These are phyloP conservation scores for Platanus orientalis DNA, from an alignment of 164 flowering plant genomes.

Conservation along the genomic window DNA sequence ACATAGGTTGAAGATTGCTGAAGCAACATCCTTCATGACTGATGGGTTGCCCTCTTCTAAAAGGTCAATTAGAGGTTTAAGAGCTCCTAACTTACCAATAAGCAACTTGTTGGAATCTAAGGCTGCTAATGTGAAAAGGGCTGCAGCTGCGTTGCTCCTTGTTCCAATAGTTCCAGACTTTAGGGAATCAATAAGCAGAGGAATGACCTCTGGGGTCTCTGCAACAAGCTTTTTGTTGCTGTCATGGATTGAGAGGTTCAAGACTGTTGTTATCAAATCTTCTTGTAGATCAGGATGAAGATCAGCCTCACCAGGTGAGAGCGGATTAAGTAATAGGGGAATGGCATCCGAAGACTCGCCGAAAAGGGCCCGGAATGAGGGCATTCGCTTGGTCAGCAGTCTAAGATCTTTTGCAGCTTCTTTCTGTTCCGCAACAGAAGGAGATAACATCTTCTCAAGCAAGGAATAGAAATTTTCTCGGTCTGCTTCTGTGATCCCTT, in stretches of 20 bases:
- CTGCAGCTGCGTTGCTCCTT: conserved; percentile 81
- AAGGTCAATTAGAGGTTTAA: conserved; percentile 56
- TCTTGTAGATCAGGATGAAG: conserved; percentile 58
- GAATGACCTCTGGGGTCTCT: conserved; percentile 56
- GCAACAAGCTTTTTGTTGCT: conserved; percentile 72
- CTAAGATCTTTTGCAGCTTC: conserved; percentile 75
- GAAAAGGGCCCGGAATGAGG: conserved; percentile 68
- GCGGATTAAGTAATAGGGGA: conserved; percentile 48
- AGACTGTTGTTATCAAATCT: conserved; percentile 68
- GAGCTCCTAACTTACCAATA: conserved; percentile 67
- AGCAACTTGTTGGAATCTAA: conserved; percentile 65
- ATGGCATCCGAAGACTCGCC: conserved; percentile 52
- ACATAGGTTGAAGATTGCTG: conserved; percentile 77
- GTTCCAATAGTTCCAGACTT: conserved; percentile 55
- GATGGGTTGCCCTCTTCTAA: conserved; percentile 58
- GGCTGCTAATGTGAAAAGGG: conserved; percentile 77
- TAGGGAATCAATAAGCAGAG: conserved; percentile 58
- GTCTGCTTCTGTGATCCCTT: conserved; percentile 35
- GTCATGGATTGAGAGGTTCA: conserved; percentile 80
- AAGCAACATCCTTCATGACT: conserved; percentile 80
- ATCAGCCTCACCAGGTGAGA: conserved; percentile 29
- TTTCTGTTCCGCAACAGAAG: conserved; percentile 41
- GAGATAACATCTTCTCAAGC: conserved; percentile 44
- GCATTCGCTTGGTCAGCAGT: conserved; percentile 51
- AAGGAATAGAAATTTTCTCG: conserved; percentile 35